Evolutionary conservation across 1,284 basidiomycete species (phyloP), one percentile per base, ranked within the genome.

Genomic region (Trametes polyzona): DNA sequence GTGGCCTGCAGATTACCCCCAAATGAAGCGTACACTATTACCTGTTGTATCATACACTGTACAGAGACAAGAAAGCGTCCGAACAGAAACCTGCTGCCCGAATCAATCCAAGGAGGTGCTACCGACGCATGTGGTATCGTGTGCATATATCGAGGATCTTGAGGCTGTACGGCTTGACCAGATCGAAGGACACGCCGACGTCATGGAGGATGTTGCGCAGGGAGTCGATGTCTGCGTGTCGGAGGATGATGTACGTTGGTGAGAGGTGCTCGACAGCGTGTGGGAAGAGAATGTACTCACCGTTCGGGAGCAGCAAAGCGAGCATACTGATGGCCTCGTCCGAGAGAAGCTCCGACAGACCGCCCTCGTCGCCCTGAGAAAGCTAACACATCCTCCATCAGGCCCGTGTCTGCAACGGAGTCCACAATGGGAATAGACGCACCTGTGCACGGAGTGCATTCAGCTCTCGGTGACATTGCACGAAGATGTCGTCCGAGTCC

Each of bases 241-340:
- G 49, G 24, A 36, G 5, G 11, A 32, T 19, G n/a, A 2, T n/a
- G n/a, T n/a, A n/a, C n/a, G n/a, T n/a, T n/a, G n/a, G n/a, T n/a
- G n/a, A n/a, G n/a, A n/a, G n/a, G n/a, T n/a, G n/a, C n/a, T n/a
- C n/a, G 3, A 0, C 7, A 9, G 21, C 11, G 7, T 3, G 5
- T 0, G 17, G 19, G 14, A 27, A 19, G 6, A 3, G 3, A 1
- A 8, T 26, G 19, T 9, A 42, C 62, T 44, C 33, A 68, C 67
- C 65, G 37, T 55, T 52, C 8, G 66, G 66, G 5, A 58, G 41
- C 23, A 58, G 52, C 7, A 57, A 26, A 10, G 61, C 59, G 33
- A 69, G 52, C 19, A 52, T 8, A 10, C 58, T 40, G 4, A 69
- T 35, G 1, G 52, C 54, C 16, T 64, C 57, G 43, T 63, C 59